phyloP scores from a whole-genome alignment of 805 yeast genomes.

The Spathaspora boniae region DNA sequence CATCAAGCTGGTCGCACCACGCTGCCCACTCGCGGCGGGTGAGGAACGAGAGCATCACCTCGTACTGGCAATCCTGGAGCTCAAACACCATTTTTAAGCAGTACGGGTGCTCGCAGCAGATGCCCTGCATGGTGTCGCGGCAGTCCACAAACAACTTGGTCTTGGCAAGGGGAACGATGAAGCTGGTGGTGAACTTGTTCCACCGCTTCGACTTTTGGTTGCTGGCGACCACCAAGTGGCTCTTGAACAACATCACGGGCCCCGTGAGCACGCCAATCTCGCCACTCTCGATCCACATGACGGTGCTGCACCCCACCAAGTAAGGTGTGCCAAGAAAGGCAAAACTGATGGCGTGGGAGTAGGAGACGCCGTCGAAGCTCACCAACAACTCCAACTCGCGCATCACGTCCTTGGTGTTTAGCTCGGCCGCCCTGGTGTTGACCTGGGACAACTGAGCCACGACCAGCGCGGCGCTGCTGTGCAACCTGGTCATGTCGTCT shows the following conservation, averaged over 20 bases:
- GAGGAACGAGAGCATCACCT: slow-evolving; percentile 37
- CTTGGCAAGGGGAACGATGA: slow-evolving; percentile 47
- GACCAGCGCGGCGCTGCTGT: too few relatives aligned
- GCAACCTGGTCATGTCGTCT: too few relatives aligned
- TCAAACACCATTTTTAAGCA: slow-evolving; percentile 48
- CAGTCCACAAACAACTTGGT: slow-evolving; percentile 20
- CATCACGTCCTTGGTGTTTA: too few relatives aligned
- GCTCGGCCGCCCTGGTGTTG: too few relatives aligned
- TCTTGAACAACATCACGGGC: slow-evolving; percentile 46
- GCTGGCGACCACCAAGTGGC: slow-evolving; percentile 47
- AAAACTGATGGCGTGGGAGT: slow-evolving; percentile 19
- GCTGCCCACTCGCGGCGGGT: slow-evolving; percentile 28
- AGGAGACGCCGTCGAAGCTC: slow-evolving; percentile 10
- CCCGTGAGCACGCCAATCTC: slow-evolving; percentile 11
- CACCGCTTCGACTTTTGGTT: slow-evolving; percentile 10
- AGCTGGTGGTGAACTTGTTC: slow-evolving; percentile 30
- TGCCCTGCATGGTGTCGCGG: slow-evolving; percentile 24
- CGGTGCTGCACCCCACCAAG: slow-evolving; percentile 40
- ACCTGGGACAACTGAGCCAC: slow-evolving; percentile 11
- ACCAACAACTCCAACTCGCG: background rate
- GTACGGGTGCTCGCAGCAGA: slow-evolving; percentile 26
- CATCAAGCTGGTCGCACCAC: slow-evolving; percentile 37
- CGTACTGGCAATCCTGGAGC: slow-evolving; percentile 37
- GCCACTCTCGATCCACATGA: slow-evolving; percentile 35
- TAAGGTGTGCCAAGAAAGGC: slow-evolving; percentile 47